Evolutionary conservation across 257 asterid genomes (phyloP).

Genomic region (Solanum phureja): DNA sequence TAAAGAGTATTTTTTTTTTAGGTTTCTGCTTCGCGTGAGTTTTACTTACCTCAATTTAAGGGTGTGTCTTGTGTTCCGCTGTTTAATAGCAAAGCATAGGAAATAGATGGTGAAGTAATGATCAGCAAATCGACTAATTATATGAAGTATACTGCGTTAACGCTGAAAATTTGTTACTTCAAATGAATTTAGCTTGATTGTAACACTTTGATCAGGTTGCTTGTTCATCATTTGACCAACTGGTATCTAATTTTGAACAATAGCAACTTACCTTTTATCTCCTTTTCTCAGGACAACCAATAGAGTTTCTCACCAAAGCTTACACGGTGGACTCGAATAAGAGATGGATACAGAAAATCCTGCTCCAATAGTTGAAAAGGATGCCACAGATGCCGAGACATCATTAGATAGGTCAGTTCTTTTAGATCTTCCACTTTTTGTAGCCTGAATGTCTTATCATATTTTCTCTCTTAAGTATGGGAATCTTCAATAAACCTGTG

Average conservation of each 20-base stretch:
- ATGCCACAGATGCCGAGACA: neutral
- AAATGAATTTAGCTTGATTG: neutral
- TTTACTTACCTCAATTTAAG: neutral
- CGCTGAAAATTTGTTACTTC: neutral
- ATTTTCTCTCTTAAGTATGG: neutral
- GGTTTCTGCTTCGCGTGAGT: neutral
- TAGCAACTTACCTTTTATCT: neutral
- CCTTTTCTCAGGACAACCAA: neutral
- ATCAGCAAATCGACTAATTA: neutral
- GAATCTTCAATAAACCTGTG: neutral
- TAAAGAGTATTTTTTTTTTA: no score
- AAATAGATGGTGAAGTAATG: neutral
- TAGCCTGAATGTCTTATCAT: neutral
- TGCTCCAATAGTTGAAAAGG: neutral
- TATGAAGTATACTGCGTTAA: neutral
- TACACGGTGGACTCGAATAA: neutral
- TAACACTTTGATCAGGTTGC: neutral
- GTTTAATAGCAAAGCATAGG: neutral
- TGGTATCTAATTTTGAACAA: neutral
- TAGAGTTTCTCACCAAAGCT: neutral
- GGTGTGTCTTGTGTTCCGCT: neutral
- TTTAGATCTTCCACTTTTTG: neutral
- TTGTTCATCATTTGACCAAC: neutral
- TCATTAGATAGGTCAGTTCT: neutral
- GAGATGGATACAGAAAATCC: neutral